Percentiles rank a stretch among this genome's conserved stretches.
Evolutionary conservation across 1,284 basidiomycete genomes (phyloP).

Genomic region (Takashimella tepidaria): DNA sequence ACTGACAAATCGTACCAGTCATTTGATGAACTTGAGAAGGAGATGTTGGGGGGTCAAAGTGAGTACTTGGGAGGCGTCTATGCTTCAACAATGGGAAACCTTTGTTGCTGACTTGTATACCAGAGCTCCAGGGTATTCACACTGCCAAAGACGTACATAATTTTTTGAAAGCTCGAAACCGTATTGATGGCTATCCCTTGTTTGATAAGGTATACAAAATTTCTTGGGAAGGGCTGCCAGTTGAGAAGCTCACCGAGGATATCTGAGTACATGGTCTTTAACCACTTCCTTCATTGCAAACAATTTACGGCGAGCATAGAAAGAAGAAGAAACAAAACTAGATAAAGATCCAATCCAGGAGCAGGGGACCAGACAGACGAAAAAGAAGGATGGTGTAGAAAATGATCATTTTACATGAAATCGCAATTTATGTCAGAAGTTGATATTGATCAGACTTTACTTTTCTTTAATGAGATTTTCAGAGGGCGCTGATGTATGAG

Average conservation of each 20-base stretch:
- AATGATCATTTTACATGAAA: too few relatives aligned
- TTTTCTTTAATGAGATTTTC: too few relatives aligned
- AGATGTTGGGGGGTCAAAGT: slow-evolving; percentile 56
- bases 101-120: not conserved
- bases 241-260: slow-evolving; percentile 45
- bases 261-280: too few relatives aligned
- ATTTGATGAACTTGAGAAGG: slow-evolving; percentile 54
- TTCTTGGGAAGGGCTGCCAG: slow-evolving; percentile 45
- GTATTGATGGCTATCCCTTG: slow-evolving; percentile 54
- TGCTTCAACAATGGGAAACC: slow-evolving; percentile 1
- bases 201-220: slow-evolving; percentile 52
- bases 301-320: too few relatives aligned
- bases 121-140: slow-evolving; percentile 52
- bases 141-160: slow-evolving; percentile 52
- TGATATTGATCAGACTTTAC: too few relatives aligned
- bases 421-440: too few relatives aligned
- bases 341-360: too few relatives aligned
- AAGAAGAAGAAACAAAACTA: too few relatives aligned
- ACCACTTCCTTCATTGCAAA: too few relatives aligned
- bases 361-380: too few relatives aligned
- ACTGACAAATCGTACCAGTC: slow-evolving; percentile 21
- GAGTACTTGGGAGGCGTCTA: slow-evolving; percentile 16
- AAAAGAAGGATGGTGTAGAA: too few relatives aligned
- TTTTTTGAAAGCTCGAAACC: slow-evolving; percentile 51
- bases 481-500: too few relatives aligned